Conservation (phyloP, 176 grass and related monocot genomes). For the Cenchrus americanus region DNA sequence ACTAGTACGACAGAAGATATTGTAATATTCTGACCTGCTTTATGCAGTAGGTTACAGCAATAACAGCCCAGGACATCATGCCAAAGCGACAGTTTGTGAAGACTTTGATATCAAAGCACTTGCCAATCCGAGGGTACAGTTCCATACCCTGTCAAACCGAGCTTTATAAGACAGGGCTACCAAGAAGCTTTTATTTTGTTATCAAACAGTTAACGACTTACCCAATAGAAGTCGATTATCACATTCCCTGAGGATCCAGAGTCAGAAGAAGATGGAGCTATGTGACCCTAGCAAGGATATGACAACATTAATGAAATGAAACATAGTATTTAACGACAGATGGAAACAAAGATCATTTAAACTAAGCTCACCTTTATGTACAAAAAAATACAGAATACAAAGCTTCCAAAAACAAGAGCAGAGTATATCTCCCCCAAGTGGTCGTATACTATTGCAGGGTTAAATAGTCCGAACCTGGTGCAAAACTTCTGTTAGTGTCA, state of each 20-base stretch:
- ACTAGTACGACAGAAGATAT: constrained; percentile 28
- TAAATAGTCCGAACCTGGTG: constrained; percentile 82
- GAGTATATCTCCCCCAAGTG: constrained; percentile 96
- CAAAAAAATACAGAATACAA: constrained; percentile 91
- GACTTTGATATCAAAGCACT: constrained; percentile 96
- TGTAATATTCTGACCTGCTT: constrained; percentile 77
- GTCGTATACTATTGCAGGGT: constrained; percentile 92
- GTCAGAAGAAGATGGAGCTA: constrained; percentile 95
- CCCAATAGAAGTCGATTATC: constrained; percentile 99
- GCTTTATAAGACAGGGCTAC: constrained; percentile 9
- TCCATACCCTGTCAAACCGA: constrained; percentile 82
- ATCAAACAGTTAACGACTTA: constrained; percentile 41
- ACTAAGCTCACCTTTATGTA: constrained; percentile 74
- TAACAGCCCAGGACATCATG: constrained; percentile 99
- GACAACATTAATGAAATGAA: constrained; percentile 16
- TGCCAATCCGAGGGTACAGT: constrained; percentile 92
- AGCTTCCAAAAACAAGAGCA: constrained; percentile 88
- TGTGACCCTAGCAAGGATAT: constrained; percentile 65
- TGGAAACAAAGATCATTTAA: not conserved
- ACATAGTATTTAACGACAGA: not conserved
- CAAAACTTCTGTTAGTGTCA: constrained; percentile 23
- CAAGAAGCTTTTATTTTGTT: not conserved
- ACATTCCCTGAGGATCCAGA: constrained; percentile 93
- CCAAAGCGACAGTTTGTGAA: constrained; percentile 99
- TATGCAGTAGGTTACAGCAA: constrained; percentile 98